Evolutionary conservation across 163 green algal species (phyloP).

Genomic region (Chlamydomonas reinhardtii): DNA sequence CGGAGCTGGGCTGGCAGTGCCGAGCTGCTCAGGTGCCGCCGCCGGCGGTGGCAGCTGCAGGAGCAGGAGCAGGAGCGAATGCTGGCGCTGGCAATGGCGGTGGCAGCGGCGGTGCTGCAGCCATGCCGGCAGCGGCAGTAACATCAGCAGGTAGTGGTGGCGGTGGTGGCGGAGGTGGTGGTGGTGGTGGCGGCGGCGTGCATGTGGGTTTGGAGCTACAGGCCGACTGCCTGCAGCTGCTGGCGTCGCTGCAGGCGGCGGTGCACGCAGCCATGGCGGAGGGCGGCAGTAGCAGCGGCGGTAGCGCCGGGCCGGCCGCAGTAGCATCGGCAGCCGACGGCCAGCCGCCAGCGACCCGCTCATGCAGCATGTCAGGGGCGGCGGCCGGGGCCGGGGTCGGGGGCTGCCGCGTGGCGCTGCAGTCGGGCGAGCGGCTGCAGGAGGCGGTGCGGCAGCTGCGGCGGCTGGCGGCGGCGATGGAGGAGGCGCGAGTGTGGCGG

Average conservation of each 20-base stretch:
- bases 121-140: too few relatives aligned
- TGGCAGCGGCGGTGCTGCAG: background rate
- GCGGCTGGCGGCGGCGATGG: background rate
- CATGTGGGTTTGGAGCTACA: constrained; percentile 20
- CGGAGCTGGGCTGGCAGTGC: too few relatives aligned
- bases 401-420: background rate
- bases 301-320: background rate
- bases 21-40: too few relatives aligned
- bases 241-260: constrained; percentile 15
- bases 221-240: constrained; percentile 11
- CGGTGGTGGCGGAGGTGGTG: too few relatives aligned
- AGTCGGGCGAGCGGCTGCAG: constrained; percentile 12
- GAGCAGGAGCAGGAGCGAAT: background rate
- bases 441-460: constrained; percentile 16
- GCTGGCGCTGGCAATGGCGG: background rate
- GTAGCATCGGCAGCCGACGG: background rate
- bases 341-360: background rate
- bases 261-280: background rate
- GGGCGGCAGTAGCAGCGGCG: background rate
- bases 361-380: background rate
- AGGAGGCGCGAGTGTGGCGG: constrained; percentile 5
- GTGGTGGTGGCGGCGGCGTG: background rate
- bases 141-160: too few relatives aligned
- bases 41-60: background rate
- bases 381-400: background rate